Evolutionary conservation across 345 rosid species (phyloP).

Genomic region (Corymbia maculata): DNA sequence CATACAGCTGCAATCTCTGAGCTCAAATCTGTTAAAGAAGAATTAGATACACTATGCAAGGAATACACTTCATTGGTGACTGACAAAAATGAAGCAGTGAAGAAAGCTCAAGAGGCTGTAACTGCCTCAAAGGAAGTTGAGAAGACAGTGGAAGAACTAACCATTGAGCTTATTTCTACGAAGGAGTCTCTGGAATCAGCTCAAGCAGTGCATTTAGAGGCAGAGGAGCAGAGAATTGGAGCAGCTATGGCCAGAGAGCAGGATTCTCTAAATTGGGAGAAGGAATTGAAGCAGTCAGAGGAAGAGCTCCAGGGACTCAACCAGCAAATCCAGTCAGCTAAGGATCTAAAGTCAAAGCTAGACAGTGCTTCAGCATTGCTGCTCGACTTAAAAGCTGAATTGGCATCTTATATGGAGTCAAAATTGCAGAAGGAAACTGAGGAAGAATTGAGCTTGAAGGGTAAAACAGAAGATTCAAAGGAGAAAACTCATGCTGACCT

Average conservation of each 20-base stretch:
- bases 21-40: conserved; percentile 61
- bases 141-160: conserved; percentile 83
- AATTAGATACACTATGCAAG: conserved; percentile 36
- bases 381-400: conserved; percentile 68
- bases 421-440: conserved; percentile 31
- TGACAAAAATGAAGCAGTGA: conserved; percentile 50
- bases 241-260: conserved; percentile 80
- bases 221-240: conserved; percentile 83
- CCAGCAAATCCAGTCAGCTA: conserved; percentile 57
- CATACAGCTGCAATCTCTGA: conserved; percentile 66
- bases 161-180: conserved; percentile 74
- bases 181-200: conserved; percentile 83
- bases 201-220: conserved; percentile 86
- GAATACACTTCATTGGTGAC: conserved; percentile 48
- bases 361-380: conserved; percentile 63
- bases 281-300: conserved; percentile 79
- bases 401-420: conserved; percentile 67
- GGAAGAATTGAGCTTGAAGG: not conserved
- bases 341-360: conserved; percentile 64
- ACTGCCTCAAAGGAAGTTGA: conserved; percentile 78
- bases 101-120: conserved; percentile 68
- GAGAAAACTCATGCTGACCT: conserved; percentile 36
- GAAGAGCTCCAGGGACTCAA: conserved; percentile 66
- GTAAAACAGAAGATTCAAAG: conserved; percentile 12
- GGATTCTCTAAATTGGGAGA: conserved; percentile 79